phyloP scores from a whole-genome alignment of 306 rosid genomes.

The Vigna hirtella region DNA sequence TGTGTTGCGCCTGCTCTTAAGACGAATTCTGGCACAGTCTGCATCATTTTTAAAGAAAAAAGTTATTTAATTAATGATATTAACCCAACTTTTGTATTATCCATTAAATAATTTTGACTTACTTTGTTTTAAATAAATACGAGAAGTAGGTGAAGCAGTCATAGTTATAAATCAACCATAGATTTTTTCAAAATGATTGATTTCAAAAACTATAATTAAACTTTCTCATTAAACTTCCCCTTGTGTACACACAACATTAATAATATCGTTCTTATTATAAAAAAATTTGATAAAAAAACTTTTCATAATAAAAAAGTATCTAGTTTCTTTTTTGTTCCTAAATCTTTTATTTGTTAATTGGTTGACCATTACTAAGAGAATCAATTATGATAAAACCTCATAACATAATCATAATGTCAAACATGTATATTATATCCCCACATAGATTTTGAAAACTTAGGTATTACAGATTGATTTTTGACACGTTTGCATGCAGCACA shows the following conservation, averaged over 20 bases:
- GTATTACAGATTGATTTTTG: slow-evolving; percentile 11
- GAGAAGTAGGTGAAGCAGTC: neutral
- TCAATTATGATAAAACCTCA: neutral
- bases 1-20: neutral
- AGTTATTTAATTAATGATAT: neutral
- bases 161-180: neutral
- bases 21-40: neutral
- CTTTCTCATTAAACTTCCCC: neutral
- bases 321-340: neutral
- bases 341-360: neutral
- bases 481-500: slow-evolving; percentile 49
- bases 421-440: neutral
- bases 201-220: slow-evolving; percentile 2
- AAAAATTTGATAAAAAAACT: too few relatives aligned
- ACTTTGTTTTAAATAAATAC: slow-evolving; percentile 2
- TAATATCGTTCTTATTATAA: neutral
- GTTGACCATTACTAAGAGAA: neutral
- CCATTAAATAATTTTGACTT: slow-evolving; percentile 28
- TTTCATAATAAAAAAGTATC: neutral
- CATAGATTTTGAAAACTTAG: slow-evolving; percentile 25
- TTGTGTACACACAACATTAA: neutral
- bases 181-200: slow-evolving; percentile 2
- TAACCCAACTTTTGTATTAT: neutral
- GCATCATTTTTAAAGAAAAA: slow-evolving; percentile 15
- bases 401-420: slow-evolving; percentile 14